Evolutionary conservation across 306 rosid species (phyloP).

Genomic region (Quercus gilva): DNA sequence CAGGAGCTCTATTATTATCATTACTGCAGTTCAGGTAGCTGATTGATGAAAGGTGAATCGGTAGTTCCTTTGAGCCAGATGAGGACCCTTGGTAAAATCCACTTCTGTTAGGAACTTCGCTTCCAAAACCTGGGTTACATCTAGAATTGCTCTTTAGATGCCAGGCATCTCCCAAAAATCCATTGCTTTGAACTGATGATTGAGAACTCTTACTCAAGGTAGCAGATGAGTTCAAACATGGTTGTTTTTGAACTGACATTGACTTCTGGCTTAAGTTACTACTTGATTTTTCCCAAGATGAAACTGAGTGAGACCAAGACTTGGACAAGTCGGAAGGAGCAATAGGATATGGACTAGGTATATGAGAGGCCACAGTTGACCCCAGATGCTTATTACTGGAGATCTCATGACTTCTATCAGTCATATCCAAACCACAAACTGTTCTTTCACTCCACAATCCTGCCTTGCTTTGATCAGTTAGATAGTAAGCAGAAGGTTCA

Average conservation of each 20-base stretch:
- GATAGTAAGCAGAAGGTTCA: conserved; percentile 44
- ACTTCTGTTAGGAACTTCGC: conserved; percentile 49
- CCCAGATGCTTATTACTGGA: conserved; percentile 40
- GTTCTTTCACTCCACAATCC: conserved; percentile 55
- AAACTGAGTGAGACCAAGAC: conserved; percentile 65
- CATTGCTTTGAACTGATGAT: conserved; percentile 56
- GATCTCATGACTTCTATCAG: conserved; percentile 49
- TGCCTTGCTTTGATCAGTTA: conserved; percentile 43
- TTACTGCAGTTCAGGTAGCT: conserved; percentile 46
- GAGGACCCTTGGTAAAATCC: conserved; percentile 62
- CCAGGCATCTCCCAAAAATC: conserved; percentile 58
- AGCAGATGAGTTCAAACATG: conserved; percentile 39
- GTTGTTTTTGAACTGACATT: conserved; percentile 51
- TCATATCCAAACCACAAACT: conserved; percentile 40
- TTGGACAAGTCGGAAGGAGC: conserved; percentile 51
- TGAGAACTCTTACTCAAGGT: conserved; percentile 48
- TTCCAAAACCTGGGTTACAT: conserved; percentile 44
- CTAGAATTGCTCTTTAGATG: conserved; percentile 51
- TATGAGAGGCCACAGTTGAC: conserved; percentile 39
- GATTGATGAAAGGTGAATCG: conserved; percentile 45
- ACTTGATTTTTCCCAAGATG: conserved; percentile 70
- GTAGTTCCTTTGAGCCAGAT: conserved; percentile 61
- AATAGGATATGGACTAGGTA: conserved; percentile 36
- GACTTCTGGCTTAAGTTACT: conserved; percentile 60
- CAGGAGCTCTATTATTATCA: conserved; percentile 42